Evolutionary conservation across 2,329 filamentous ascomycete species (phyloP).

Genomic region (Penicillium vulpinum): DNA sequence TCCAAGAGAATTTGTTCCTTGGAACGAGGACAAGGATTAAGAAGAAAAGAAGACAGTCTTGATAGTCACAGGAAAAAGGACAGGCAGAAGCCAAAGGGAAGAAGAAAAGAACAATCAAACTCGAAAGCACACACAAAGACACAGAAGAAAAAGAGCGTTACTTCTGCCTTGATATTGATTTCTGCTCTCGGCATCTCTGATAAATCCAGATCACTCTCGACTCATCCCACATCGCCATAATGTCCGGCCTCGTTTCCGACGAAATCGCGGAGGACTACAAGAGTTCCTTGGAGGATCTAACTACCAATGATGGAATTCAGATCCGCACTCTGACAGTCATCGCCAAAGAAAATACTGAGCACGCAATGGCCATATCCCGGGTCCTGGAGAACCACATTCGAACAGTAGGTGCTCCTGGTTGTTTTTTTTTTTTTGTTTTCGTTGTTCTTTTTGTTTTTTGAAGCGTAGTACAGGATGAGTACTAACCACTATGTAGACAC

Average conservation of each 20-base stretch:
- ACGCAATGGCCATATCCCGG: constrained; percentile 88
- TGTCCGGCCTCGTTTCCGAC: constrained; percentile 65
- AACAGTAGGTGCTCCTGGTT: constrained; percentile 70
- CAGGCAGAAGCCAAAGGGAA: constrained; percentile 17
- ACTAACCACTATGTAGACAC: constrained; percentile 60
- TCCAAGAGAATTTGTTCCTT: constrained; percentile 29
- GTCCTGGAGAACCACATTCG: constrained; percentile 91
- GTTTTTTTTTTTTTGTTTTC: constrained; percentile 10
- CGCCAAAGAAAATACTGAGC: constrained; percentile 94
- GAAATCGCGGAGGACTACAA: constrained; percentile 95
- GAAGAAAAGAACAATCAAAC: constrained; percentile 12
- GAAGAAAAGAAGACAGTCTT: constrained; percentile 24
- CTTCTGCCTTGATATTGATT: constrained; percentile 1
- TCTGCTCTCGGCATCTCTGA: background rate
- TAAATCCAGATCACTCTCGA: background rate
- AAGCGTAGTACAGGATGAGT: constrained; percentile 7
- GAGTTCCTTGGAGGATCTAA: constrained; percentile 87
- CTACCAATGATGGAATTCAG: constrained; percentile 86
- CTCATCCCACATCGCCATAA: constrained; percentile 48
- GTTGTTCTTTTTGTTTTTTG: constrained; percentile 12
- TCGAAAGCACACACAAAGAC: constrained; percentile 12
- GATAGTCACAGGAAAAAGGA: constrained; percentile 22
- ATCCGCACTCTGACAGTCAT: constrained; percentile 98
- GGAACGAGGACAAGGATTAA: constrained; percentile 29
- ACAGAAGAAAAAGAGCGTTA: too few species aligned